phyloP scores from a whole-genome alignment of 1,139 yeast species.

The Sugiyamaella novakii region DNA sequence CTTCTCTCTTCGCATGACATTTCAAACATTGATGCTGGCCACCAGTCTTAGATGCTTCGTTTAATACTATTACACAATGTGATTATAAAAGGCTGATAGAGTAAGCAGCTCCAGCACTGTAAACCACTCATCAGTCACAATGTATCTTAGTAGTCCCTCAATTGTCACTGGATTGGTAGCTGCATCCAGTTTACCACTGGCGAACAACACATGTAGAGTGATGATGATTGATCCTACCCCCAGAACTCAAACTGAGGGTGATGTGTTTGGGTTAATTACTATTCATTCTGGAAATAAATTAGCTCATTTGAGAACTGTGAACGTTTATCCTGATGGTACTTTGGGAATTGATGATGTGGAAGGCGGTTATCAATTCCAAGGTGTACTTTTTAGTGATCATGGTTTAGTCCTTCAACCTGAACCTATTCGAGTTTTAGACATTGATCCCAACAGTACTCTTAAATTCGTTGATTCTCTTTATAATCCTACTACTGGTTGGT shows the following conservation, averaged over 20 bases:
- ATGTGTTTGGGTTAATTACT: slow-evolving; percentile 34
- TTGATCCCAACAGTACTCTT: slow-evolving; percentile 28
- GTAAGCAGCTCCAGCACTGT: too few relatives aligned
- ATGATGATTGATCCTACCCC: slow-evolving; percentile 15
- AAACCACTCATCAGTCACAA: too few relatives aligned
- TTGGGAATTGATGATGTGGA: slow-evolving; percentile 24
- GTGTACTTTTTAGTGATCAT: slow-evolving; percentile 33
- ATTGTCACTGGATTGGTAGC: slow-evolving; percentile 2
- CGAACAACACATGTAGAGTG: slow-evolving; percentile 3
- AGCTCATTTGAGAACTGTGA: slow-evolving; percentile 30
- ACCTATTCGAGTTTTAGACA: slow-evolving; percentile 33
- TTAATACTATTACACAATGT: too few relatives aligned
- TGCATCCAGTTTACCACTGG: slow-evolving; percentile 3
- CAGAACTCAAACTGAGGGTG: slow-evolving; percentile 28
- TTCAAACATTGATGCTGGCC: too few relatives aligned
- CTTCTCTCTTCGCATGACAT: too few relatives aligned
- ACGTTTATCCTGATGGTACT: slow-evolving; percentile 34
- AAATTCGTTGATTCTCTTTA: slow-evolving; percentile 23
- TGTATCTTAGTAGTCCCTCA: not conserved
- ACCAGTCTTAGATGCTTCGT: too few relatives aligned
- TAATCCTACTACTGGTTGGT: slow-evolving; percentile 32
- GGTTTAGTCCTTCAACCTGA: slow-evolving; percentile 35
- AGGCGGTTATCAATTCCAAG: slow-evolving; percentile 31
- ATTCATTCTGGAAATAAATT: slow-evolving; percentile 25
- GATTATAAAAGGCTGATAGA: too few relatives aligned